Base-by-base conservation (phyloP, 495 filamentous ascomycete genomes). In the Venustampulla echinocandica region DNA sequence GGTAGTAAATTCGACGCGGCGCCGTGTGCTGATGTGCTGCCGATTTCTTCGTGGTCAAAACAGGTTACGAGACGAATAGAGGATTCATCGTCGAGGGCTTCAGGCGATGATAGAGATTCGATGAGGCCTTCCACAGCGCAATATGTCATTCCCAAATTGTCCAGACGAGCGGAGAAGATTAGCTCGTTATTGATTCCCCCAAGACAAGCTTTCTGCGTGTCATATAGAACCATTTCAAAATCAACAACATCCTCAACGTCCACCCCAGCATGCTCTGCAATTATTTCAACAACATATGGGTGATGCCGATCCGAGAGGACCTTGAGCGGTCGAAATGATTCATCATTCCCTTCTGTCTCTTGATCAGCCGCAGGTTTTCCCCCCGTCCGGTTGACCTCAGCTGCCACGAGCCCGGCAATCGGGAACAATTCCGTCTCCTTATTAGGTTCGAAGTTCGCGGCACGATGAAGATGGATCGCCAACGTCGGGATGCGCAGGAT, bases 31-130 rank as follows among this genome's bases (percentile, higher is more conserved):
- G 85, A 90, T 25, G 73, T 75, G 52, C 85, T 93, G 37, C 92
- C 93, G 57, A 97, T 90, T 59, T 99, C 92, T 63, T 99, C 92
- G 68, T 99, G 92, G 62, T 99, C 92, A 62, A 97, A 99, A 55
- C 89, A 80, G 18, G 87, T 79, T 56, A 95, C 82, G 10, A 99
- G 70, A 19, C 92, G 87, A 57, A 97, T 95, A 30, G 75, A 79
- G 2, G 76, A 65, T 54, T 96, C 92, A 14, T 82, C 62, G 23
- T 88, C 78, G 24, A 97, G 72, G 0, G 77, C 66, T 1, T 71
- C 65, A 2, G 70, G 53, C 3, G 74, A 66, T n/a, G 65, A 65
- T n/a, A 90, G 64, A 1, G 88, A 94, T 30, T 81, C 73, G 55
- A 97, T 88, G 45, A 99, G 70, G 50, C 84, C 86, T 53, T 79